Base-by-base conservation (phyloP, 1,284 basidiomycete genomes). In the Sporisorium reilianum region DNA sequence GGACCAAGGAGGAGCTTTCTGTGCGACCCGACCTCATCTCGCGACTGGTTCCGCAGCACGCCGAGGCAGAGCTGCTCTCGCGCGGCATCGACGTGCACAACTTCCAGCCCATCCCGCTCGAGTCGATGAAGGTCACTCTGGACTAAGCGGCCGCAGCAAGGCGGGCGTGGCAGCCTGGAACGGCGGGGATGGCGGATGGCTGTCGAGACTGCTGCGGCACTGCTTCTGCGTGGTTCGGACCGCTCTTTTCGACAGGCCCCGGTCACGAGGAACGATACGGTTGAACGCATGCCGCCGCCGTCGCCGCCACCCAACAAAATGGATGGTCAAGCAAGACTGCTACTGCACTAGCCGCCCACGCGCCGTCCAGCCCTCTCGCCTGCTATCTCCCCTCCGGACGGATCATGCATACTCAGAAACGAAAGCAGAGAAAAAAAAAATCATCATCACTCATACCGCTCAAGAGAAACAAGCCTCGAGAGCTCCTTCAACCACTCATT, bases 1-100 rank as follows among this genome's bases (percentile, higher is more conserved):
- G 97, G 85, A 96, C 95, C 69, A 91, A 92, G 78, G 95, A 98
- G 88, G 96, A 99, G 87, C 89, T 99, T 49, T 97, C 95, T 49
- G 91, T 97, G 77, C 91, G 95, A 78, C 96, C 97, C 55, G 96
- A 98, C 85, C 88, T 99, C 70, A 96, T 93, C 86, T 90, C 90
- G 79, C 90, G 91, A 86, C 90, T 99, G 51, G 94, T 99, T 58
- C 96, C 96, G 58, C 87, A 90, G 81, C 91, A 95, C 86, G 92
- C 90, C 85, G 93, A 97, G 89, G 87, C 90, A 72, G 94, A 94
- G 88, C 90, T 99, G 85, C 89, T 89, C 85, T 90, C 90, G 78
- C 90, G 92, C 85, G 91, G 91, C 55, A 94, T 99, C 87, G 90
- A 92, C 85, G 87, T 99, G 84, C 91, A 97, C 85, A 90, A 90